Conservation (phyloP, 106 monocot genomes). For the Cymbidium sinense region DNA sequence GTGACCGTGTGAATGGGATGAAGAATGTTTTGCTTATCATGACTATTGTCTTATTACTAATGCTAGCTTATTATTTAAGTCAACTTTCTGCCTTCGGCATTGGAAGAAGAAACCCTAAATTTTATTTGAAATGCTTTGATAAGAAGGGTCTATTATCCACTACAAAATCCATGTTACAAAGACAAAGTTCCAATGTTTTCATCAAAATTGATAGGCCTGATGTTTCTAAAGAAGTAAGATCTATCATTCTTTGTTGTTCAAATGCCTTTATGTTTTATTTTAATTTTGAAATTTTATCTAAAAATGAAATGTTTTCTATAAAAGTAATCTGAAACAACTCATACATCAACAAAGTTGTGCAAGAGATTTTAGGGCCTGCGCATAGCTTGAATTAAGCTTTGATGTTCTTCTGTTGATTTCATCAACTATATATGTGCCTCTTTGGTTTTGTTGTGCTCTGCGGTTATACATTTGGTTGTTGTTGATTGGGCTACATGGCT, state of each 20-base stretch:
- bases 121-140: conserved; percentile 21
- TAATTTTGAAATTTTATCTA: too few species aligned
- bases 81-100: conserved; percentile 23
- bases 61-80: conserved; percentile 52
- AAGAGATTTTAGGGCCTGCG: too few species aligned
- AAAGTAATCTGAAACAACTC: too few species aligned
- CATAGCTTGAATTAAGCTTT: too few species aligned
- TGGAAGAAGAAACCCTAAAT: conserved; percentile 21
- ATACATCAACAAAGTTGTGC: too few species aligned
- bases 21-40: conserved; percentile 55
- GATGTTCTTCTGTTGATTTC: too few species aligned
- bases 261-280: background rate
- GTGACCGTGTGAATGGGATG: conserved; percentile 59
- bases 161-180: conserved; percentile 17
- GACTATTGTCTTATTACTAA: conserved; percentile 43
- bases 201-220: conserved; percentile 67
- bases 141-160: conserved; percentile 15
- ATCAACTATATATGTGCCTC: too few species aligned
- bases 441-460: too few species aligned
- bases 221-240: conserved; percentile 55
- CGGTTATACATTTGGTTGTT: too few species aligned
- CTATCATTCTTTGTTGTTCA: background rate
- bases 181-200: conserved; percentile 44
- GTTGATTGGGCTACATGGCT: too few species aligned
- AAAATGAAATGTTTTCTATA: too few species aligned